phyloP scores from a whole-genome alignment of 306 rosid genomes.

The Carpinus fangiana region DNA sequence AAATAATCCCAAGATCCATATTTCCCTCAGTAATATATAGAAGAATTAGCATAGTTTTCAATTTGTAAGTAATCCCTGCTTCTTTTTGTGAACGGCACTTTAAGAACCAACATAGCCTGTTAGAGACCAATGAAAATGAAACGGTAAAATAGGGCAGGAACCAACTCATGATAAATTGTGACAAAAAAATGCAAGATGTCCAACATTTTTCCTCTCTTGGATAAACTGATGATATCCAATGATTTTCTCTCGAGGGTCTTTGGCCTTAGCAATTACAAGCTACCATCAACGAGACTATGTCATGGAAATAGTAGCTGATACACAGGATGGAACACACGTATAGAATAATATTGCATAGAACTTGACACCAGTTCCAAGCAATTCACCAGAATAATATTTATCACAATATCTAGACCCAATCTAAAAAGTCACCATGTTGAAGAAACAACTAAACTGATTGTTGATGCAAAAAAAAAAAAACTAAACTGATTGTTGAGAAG shows the following conservation, averaged over 20 bases:
- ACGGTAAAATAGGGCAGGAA: not conserved
- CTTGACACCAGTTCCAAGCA: constrained; percentile 8
- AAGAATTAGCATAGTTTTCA: not conserved
- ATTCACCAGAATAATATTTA: not conserved
- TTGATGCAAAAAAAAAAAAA: constrained; percentile 12
- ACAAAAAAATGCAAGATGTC: not conserved
- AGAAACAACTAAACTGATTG: constrained; percentile 36
- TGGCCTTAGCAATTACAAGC: not conserved
- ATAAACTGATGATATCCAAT: not conserved
- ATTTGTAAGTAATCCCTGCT: not conserved
- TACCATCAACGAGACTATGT: constrained; percentile 2
- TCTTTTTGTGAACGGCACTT: not conserved
- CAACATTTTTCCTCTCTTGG: not conserved
- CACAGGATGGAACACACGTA: constrained; percentile 23
- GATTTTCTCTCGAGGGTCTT: not conserved
- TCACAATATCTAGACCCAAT: not conserved
- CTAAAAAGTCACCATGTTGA: constrained; percentile 5
- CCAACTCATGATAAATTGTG: not conserved
- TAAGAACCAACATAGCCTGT: not conserved
- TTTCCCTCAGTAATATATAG: not conserved
- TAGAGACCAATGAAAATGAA: not conserved
- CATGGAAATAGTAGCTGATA: constrained; percentile 13
- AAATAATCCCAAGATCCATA: not conserved
- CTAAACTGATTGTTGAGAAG: constrained; percentile 37
- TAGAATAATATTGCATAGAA: not conserved